Conservation (phyloP, 139 green algal species). For the Chlamydomonas incerta region DNA sequence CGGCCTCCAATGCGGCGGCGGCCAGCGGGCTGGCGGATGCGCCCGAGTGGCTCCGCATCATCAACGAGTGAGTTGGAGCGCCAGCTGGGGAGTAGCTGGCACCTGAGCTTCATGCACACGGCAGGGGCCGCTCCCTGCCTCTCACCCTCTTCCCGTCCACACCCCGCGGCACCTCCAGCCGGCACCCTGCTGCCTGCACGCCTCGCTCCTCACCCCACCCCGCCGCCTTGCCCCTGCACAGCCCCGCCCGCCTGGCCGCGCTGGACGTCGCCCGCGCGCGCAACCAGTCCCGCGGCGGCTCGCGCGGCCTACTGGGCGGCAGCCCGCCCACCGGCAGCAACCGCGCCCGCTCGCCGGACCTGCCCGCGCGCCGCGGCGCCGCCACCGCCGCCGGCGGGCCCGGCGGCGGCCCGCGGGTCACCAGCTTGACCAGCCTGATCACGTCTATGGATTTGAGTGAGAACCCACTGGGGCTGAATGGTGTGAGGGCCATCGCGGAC, state of each 20-base stretch:
- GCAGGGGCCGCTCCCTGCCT: no score
- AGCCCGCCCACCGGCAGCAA: neutral
- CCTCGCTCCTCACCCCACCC: no score
- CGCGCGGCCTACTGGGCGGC: neutral
- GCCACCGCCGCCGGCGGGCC: no score
- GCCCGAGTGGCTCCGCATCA: slow-evolving; percentile 10
- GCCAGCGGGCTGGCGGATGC: neutral
- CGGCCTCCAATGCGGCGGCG: neutral
- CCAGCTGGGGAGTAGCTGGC: no score
- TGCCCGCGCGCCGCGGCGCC: neutral
- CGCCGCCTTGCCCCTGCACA: neutral
- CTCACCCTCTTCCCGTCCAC: no score
- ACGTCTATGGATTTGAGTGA: slow-evolving; percentile 58
- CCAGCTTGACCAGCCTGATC: slow-evolving; percentile 11
- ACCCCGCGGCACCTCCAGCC: no score
- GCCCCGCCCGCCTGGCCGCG: neutral
- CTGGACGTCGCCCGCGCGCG: neutral
- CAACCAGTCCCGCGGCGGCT: neutral
- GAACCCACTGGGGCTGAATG: slow-evolving; percentile 66
- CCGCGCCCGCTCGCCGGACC: neutral
- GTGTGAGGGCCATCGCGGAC: slow-evolving; percentile 47
- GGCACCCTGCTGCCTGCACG: no score
- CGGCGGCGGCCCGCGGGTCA: neutral
- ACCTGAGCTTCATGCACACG: no score
- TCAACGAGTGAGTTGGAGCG: neutral